Percentiles rank a stretch among this genome's conserved stretches.
phyloP scores from a whole-genome alignment of 441 rosid genomes.

The Populus trichocarpa region DNA sequence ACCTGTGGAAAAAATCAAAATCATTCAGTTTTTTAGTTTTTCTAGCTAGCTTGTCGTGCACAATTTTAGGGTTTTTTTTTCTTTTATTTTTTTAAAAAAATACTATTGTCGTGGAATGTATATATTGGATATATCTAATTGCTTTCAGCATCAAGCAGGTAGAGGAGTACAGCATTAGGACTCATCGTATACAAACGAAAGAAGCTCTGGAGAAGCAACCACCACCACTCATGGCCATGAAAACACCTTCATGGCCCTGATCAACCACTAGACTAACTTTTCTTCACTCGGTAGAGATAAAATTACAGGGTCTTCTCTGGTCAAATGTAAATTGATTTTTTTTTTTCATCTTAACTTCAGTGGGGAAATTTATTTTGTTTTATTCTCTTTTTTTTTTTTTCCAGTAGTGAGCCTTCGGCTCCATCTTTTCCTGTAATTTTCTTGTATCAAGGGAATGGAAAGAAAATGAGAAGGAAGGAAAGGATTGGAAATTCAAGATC shows the following conservation, averaged over 20 bases:
- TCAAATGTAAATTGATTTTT: conserved; percentile 33
- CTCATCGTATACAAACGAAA: conserved; percentile 64
- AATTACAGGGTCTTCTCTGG: conserved; percentile 15
- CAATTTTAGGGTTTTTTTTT: neutral
- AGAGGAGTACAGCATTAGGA: conserved; percentile 63
- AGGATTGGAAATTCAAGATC: conserved; percentile 13
- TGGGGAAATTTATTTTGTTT: conserved; percentile 8
- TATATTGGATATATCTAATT: conserved; percentile 1
- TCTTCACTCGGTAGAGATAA: conserved; percentile 17
- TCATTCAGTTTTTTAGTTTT: too few species aligned
- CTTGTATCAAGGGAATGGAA: conserved; percentile 23
- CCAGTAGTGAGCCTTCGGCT: conserved; percentile 17
- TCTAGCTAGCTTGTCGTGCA: neutral
- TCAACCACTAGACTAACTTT: conserved; percentile 27
- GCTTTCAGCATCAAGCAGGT: conserved; percentile 38
- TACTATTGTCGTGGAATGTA: neutral
- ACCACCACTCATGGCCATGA: conserved; percentile 15
- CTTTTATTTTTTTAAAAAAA: neutral
- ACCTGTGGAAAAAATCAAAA: too few species aligned
- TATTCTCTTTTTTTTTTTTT: neutral
- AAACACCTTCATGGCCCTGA: conserved; percentile 22
- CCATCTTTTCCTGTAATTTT: conserved; percentile 15
- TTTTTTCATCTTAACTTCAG: neutral
- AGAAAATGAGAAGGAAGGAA: conserved; percentile 16
- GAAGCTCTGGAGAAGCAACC: conserved; percentile 30